Evolutionary conservation across 805 yeast species (phyloP), one percentile per base, ranked within the genome.

Genomic region (Kodamaea laetipori): DNA sequence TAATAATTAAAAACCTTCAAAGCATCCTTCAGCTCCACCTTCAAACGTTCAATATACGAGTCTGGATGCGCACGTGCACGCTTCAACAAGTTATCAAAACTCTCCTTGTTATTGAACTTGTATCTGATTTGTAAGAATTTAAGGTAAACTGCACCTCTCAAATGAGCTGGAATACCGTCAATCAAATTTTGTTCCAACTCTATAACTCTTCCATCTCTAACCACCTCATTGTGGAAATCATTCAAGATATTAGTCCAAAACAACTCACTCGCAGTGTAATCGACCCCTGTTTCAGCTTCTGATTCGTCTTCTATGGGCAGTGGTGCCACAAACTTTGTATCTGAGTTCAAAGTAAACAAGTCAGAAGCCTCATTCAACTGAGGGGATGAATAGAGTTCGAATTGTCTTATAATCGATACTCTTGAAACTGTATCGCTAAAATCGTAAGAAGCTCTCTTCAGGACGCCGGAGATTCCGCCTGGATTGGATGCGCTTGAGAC

Each of bases 1-100:
- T 68, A 69, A 47, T 58, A 66, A 46, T 57, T 54, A 47, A 60
- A 68, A 6, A 66, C 65, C 24, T 52, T 53, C 24, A 67, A 49
- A 6, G 62, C 50, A 31, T 66, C 68, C 18, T 53, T 53, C 11
- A 37, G 43, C 5, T 57, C 59, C 6, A 57, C 44, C 10, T 45
- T 24, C 39, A 51, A 51, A 9, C 48, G 44, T 16, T 58, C 58
- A 25, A 56, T 41, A 27, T 39, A 53, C 13, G 41, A 39, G 11
- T 51, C 54, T 4, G 46, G 40, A 27, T 37, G 37, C 16, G 36
- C 34, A 16, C 37, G 37, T 24, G 54, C 49, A 39, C 63, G 60
- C 39, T 56, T 56, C 43, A 64, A 51, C 17, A 71, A 46, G 21
- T 56, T 57, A 4, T 53, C 56, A 43, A 63, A 71, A 15, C 54